These are phyloP conservation scores for Hordeum vulgare DNA, from an alignment of 176 grass and related monocot species.

Conservation along the genomic window DNA sequence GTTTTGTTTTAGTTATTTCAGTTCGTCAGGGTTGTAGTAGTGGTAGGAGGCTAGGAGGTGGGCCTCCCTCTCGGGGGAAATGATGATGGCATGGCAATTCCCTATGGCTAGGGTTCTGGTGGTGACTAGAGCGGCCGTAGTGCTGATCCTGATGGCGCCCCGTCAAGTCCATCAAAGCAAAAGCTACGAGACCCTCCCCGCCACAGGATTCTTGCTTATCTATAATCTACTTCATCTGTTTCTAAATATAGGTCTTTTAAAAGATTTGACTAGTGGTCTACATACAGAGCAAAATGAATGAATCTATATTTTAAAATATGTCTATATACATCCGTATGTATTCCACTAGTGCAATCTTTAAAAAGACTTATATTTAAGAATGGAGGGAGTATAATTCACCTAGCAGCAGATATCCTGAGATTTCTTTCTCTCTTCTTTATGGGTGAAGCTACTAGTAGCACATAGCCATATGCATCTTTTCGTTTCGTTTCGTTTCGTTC, in stretches of 20 bases:
- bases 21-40: neutral
- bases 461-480: neutral
- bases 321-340: no score
- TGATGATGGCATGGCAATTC: slow-evolving; percentile 26
- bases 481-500: neutral
- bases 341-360: no score
- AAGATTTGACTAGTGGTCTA: no score
- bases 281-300: no score
- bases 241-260: no score
- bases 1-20: neutral
- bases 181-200: neutral
- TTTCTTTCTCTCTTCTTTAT: slow-evolving; percentile 37
- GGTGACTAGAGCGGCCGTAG: slow-evolving; percentile 22
- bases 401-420: neutral
- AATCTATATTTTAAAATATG: no score
- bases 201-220: slow-evolving; percentile 36
- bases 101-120: slow-evolving; percentile 22
- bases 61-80: slow-evolving; percentile 13
- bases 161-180: slow-evolving; percentile 37
- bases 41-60: neutral
- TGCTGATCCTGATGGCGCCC: slow-evolving; percentile 32
- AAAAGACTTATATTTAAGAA: no score
- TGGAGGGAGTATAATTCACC: no score
- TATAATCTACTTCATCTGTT: neutral
- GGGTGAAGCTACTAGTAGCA: neutral